Conservation (phyloP, 164 flowering plant genomes). For the Liriodendron chinense region DNA sequence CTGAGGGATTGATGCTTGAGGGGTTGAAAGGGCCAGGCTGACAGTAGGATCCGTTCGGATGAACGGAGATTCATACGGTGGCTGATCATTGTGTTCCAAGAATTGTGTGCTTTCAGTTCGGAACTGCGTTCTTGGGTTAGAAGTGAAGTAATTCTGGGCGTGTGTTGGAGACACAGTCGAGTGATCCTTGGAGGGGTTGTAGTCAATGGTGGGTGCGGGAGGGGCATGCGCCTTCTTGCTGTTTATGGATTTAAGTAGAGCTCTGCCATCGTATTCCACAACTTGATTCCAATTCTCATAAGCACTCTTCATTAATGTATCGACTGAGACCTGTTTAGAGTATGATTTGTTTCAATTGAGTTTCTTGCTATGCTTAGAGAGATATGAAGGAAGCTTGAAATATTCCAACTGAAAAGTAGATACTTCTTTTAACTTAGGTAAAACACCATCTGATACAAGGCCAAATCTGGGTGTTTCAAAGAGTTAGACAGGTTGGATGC, state of each 20-base stretch:
- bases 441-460: too few relatives aligned
- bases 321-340: conserved; percentile 40
- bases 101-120: conserved; percentile 20
- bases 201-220: conserved; percentile 8
- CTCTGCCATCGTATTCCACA: conserved; percentile 52
- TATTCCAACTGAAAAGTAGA: too few relatives aligned
- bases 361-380: not conserved
- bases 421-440: too few relatives aligned
- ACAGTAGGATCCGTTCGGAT: conserved; percentile 22
- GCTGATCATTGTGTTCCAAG: conserved; percentile 16
- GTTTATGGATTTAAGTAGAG: conserved; percentile 28
- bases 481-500: too few relatives aligned
- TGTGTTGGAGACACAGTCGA: conserved; percentile 8
- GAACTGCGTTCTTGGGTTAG: conserved; percentile 22
- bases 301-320: conserved; percentile 48
- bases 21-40: conserved; percentile 16
- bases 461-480: too few relatives aligned
- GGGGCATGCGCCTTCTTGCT: conserved; percentile 13
- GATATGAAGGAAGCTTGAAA: too few relatives aligned
- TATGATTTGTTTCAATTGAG: not conserved
- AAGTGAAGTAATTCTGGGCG: conserved; percentile 22
- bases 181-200: conserved; percentile 16
- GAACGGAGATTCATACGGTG: conserved; percentile 34
- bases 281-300: conserved; percentile 54
- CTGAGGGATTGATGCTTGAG: conserved; percentile 26